These are phyloP conservation scores for Ceratocystis diversiconidia DNA, from an alignment of 2,329 filamentous ascomycete species.

Conservation along the genomic window DNA sequence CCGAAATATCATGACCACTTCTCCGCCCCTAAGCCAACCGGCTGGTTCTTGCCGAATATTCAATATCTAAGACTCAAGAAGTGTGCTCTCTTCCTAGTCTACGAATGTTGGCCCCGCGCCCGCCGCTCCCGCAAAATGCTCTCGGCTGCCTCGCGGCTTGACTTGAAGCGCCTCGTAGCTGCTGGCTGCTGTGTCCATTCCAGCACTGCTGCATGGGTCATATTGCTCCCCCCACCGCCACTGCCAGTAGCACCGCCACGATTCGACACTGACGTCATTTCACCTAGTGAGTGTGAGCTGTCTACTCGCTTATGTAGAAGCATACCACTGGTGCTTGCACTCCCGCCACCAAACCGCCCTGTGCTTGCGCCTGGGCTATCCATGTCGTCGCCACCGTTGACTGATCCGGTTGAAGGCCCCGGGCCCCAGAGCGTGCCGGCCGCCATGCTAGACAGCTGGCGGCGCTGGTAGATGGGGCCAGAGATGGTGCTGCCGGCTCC, in stretches of 20 bases:
- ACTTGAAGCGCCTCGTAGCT: slow-evolving; percentile 16
- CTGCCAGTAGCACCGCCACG: not conserved
- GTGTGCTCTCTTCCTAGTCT: not conserved
- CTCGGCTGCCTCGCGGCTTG: slow-evolving; percentile 15
- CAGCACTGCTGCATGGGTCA: slow-evolving; percentile 15
- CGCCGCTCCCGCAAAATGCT: slow-evolving; percentile 17
- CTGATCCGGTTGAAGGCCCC: slow-evolving; percentile 1
- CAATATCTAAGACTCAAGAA: no score
- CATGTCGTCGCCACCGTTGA: slow-evolving; percentile 3
- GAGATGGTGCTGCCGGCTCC: slow-evolving; percentile 75
- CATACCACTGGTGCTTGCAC: not conserved
- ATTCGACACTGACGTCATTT: slow-evolving; percentile 1
- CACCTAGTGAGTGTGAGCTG: slow-evolving; percentile 14
- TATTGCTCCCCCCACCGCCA: not conserved
- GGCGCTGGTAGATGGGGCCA: slow-evolving; percentile 54
- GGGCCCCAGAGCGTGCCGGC: slow-evolving; percentile 9
- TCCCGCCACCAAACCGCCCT: not conserved
- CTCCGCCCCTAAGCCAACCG: not conserved
- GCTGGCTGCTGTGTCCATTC: slow-evolving; percentile 17
- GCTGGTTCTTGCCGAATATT: no score
- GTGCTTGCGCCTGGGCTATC: slow-evolving; percentile 4
- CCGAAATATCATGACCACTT: not conserved
- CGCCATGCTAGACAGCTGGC: slow-evolving; percentile 23
- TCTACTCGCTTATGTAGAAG: slow-evolving; percentile 13
- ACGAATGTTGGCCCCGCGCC: not conserved